Percentiles rank a stretch among this genome's conserved stretches.
These are phyloP conservation scores for Solanum chmielewskii DNA, from an alignment of 257 asterid genomes.

Conservation along the genomic window DNA sequence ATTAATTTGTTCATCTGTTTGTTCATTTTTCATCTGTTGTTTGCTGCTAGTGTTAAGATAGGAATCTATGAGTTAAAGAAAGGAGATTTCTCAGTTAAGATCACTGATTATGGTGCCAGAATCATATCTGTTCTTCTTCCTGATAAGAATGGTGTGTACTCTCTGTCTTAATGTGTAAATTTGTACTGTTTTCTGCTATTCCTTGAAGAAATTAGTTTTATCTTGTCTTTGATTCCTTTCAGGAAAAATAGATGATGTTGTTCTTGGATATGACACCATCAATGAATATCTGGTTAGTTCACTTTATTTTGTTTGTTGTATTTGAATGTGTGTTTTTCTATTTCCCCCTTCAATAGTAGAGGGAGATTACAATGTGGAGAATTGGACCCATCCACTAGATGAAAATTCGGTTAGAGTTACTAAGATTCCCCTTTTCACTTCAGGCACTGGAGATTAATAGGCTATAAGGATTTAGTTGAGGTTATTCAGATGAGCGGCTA, in stretches of 20 bases:
- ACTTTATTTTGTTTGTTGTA: not conserved
- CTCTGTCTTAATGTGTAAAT: not conserved
- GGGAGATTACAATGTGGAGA: not conserved
- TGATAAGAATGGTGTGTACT: constrained; percentile 50
- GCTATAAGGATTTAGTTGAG: not conserved
- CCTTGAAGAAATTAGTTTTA: not conserved
- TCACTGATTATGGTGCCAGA: constrained; percentile 75
- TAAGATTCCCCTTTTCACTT: not conserved
- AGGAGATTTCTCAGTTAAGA: constrained; percentile 47
- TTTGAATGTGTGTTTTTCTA: not conserved
- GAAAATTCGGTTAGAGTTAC: not conserved
- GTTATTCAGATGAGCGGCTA: not conserved
- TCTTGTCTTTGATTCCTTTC: not conserved
- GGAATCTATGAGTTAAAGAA: constrained; percentile 11
- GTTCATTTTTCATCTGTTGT: constrained; percentile 1
- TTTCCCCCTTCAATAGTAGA: not conserved
- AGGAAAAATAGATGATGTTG: constrained; percentile 60
- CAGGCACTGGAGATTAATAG: not conserved
- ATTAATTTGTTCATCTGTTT: constrained; percentile 7
- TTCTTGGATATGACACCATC: constrained; percentile 72
- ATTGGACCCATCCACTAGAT: not conserved
- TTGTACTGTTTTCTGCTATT: not conserved
- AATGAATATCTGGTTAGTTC: constrained; percentile 41
- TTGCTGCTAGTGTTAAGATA: not conserved
- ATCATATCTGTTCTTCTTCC: constrained; percentile 69